A percentile compares a stretch with the other conserved stretches of the same genome.
These are phyloP conservation scores for Rhizopogon parksii DNA, from an alignment of 1,284 basidiomycete genomes.

Conservation along the genomic window DNA sequence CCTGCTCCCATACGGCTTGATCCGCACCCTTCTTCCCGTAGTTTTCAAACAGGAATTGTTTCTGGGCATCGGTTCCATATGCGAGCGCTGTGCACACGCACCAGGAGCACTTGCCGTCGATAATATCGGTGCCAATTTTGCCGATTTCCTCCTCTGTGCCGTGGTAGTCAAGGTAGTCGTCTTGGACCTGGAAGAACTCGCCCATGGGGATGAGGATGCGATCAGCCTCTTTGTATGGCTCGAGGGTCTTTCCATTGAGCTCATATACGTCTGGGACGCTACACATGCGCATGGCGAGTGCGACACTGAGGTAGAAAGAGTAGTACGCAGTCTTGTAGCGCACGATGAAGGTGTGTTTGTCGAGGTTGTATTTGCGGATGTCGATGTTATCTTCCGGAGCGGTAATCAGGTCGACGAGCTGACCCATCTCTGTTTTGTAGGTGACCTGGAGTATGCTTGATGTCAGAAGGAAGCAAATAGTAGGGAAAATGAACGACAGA, in stretches of 20 bases:
- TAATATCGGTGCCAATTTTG: constrained; percentile 96
- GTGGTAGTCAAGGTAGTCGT: constrained; percentile 94
- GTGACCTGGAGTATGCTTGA: constrained; percentile 51
- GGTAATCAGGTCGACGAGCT: constrained; percentile 92
- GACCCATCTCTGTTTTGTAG: constrained; percentile 94
- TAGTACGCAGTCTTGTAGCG: constrained; percentile 98
- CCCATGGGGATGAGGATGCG: constrained; percentile 89
- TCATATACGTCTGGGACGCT: constrained; percentile 57
- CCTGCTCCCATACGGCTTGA: constrained; percentile 36
- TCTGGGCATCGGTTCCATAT: constrained; percentile 50
- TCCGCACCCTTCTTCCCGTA: constrained; percentile 78
- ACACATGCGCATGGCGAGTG: constrained; percentile 82
- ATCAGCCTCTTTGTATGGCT: constrained; percentile 75
- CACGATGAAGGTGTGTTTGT: constrained; percentile 87
- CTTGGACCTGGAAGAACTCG: constrained; percentile 98
- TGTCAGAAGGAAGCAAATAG: background rate
- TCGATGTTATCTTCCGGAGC: constrained; percentile 90
- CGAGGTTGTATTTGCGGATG: constrained; percentile 72
- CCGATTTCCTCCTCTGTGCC: constrained; percentile 90
- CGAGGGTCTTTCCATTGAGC: constrained; percentile 29
- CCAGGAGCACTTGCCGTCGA: constrained; percentile 99
- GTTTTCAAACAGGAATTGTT: constrained; percentile 61
- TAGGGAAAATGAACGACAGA: constrained; percentile 22
- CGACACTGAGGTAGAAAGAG: constrained; percentile 98
- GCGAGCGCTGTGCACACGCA: constrained; percentile 86